Evolutionary conservation across 441 rosid genomes (phyloP).

Genomic region (Gossypium lobatum): DNA sequence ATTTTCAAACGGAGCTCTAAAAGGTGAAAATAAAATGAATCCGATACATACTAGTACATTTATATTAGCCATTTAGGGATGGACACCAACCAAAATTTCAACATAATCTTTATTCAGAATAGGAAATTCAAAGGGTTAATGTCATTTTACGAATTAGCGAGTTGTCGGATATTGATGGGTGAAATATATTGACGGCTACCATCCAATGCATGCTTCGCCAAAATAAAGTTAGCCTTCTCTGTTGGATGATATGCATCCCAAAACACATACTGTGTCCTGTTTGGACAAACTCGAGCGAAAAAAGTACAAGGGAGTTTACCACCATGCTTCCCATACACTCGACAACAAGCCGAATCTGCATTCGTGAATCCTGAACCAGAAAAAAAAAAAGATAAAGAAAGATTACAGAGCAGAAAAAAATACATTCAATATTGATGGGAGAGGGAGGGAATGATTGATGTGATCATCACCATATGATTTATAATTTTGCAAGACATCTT

Average conservation of each 20-base stretch:
- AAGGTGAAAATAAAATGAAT: too few relatives aligned
- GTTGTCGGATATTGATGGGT: neutral
- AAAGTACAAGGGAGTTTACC: neutral
- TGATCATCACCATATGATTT: constrained; percentile 14
- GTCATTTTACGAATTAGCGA: neutral
- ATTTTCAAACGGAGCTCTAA: neutral
- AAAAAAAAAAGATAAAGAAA: neutral
- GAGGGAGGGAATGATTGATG: neutral
- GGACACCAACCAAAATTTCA: neutral
- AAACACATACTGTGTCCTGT: constrained; percentile 1
- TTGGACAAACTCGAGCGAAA: neutral
- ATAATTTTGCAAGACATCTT: constrained; percentile 15
- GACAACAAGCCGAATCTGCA: constrained; percentile 3
- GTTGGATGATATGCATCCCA: constrained; percentile 10
- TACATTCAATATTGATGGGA: neutral
- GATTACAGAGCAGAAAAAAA: neutral
- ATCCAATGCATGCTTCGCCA: neutral
- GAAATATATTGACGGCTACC: neutral
- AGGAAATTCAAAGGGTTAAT: neutral
- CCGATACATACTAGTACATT: neutral
- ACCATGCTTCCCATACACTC: neutral
- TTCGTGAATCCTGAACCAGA: neutral
- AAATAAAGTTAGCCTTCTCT: neutral
- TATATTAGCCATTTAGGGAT: neutral
- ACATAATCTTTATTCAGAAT: neutral